Conservation (phyloP, 257 asterid species). For the Nicotiana tomentosiformis region DNA sequence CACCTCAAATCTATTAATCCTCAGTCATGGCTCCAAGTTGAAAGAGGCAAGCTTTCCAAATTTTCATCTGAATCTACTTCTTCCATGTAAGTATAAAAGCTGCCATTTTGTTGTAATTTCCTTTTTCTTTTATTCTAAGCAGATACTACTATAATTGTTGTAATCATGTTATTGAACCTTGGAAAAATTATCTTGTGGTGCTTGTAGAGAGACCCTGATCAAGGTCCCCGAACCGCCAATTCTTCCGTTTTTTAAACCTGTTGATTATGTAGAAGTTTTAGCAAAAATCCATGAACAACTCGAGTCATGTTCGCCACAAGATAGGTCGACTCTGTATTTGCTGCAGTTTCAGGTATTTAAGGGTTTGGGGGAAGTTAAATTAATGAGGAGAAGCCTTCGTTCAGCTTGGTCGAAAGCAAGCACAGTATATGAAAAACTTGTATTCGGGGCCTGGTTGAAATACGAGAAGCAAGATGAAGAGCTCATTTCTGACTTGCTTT, state of each 20-base stretch:
- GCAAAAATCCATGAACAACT: constrained; percentile 96
- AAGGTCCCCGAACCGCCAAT: constrained; percentile 88
- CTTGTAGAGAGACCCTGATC: constrained; percentile 82
- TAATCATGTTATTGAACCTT: neutral
- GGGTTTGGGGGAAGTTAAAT: constrained; percentile 86
- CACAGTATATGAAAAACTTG: constrained; percentile 68
- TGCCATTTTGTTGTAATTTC: neutral
- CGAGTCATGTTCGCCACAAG: constrained; percentile 60
- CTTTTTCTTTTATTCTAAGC: neutral
- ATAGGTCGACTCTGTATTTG: constrained; percentile 67
- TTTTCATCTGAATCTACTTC: constrained; percentile 59
- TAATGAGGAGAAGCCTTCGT: constrained; percentile 91
- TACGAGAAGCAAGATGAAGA: constrained; percentile 89
- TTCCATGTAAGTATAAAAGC: constrained; percentile 55
- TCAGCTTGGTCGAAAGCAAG: constrained; percentile 78
- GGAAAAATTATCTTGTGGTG: constrained; percentile 11
- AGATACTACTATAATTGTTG: neutral
- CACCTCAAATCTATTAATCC: constrained; percentile 68
- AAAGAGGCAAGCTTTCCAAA: constrained; percentile 86
- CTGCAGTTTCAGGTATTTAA: constrained; percentile 91
- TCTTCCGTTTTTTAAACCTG: constrained; percentile 82
- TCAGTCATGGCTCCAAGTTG: constrained; percentile 99
- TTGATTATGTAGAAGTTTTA: constrained; percentile 84
- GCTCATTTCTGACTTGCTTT: constrained; percentile 61
- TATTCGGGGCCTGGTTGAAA: constrained; percentile 92